A percentile compares a stretch with the other conserved stretches of the same genome.
Conservation (phyloP, 257 asterid species). For the Verbena officinalis region DNA sequence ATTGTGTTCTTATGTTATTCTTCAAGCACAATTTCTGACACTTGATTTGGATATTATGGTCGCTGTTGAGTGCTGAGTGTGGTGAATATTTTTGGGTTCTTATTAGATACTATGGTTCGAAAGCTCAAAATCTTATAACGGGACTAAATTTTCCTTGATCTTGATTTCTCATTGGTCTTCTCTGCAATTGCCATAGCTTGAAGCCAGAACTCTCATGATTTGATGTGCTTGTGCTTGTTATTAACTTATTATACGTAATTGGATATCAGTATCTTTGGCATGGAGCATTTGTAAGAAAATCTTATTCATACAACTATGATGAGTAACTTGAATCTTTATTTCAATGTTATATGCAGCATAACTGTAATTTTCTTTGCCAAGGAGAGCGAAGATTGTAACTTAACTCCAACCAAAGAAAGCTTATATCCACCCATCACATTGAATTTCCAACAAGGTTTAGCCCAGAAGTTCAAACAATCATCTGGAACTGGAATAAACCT, state of each 20-base stretch:
- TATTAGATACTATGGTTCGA: background rate
- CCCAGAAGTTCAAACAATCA: constrained; percentile 80
- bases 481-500: constrained; percentile 53
- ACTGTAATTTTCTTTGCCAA: constrained; percentile 69
- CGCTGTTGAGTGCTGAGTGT: constrained; percentile 12
- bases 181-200: no score
- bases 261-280: no score
- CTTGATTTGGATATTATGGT: background rate
- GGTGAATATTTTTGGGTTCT: background rate
- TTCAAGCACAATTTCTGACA: background rate
- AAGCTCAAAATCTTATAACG: background rate
- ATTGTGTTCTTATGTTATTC: background rate
- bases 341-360: constrained; percentile 53
- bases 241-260: no score
- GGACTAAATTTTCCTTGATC: background rate
- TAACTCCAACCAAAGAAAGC: constrained; percentile 59
- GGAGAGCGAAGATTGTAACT: constrained; percentile 67
- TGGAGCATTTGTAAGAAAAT: no score
- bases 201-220: no score
- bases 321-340: constrained; percentile 4
- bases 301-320: no score
- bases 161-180: background rate
- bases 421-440: constrained; percentile 54
- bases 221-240: no score
- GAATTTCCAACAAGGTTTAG: constrained; percentile 60